Conservation (phyloP, 805 yeast species). For the Kuraishia floccosa region DNA sequence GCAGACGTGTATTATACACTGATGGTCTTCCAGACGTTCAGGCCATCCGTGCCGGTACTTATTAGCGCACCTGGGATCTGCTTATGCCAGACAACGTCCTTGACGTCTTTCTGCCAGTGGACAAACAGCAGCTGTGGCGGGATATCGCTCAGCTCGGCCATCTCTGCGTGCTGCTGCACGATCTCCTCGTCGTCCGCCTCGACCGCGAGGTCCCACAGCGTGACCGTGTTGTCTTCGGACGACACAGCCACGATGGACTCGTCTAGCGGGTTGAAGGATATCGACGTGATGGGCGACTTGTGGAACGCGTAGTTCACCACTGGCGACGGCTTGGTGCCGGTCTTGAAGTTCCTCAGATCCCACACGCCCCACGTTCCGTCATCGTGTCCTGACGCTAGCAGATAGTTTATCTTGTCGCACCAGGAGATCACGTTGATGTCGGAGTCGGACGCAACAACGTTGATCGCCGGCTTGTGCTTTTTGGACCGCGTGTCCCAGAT, state of each 20-base stretch:
- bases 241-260: constrained; percentile 94
- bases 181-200: constrained; percentile 98
- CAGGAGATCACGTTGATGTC: constrained; percentile 95
- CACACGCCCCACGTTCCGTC: constrained; percentile 97
- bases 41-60: constrained; percentile 92
- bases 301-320: constrained; percentile 96
- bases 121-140: constrained; percentile 95
- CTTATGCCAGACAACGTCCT: constrained; percentile 96
- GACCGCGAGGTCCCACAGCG: constrained; percentile 96
- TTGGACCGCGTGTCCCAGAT: constrained; percentile 97
- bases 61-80: constrained; percentile 95
- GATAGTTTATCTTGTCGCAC: constrained; percentile 78
- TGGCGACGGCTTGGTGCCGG: constrained; percentile 50
- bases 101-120: constrained; percentile 97
- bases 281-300: constrained; percentile 84
- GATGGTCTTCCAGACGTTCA: constrained; percentile 93
- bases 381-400: constrained; percentile 93
- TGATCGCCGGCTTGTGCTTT: constrained; percentile 83
- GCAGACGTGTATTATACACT: constrained; percentile 47
- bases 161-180: constrained; percentile 69
- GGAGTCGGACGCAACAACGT: constrained; percentile 64
- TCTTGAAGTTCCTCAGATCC: constrained; percentile 84
- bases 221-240: constrained; percentile 93
- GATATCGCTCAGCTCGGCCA: constrained; percentile 72
- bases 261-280: constrained; percentile 89